phyloP scores from a whole-genome alignment of 495 filamentous ascomycete genomes.

The Pyrenula aspistea region DNA sequence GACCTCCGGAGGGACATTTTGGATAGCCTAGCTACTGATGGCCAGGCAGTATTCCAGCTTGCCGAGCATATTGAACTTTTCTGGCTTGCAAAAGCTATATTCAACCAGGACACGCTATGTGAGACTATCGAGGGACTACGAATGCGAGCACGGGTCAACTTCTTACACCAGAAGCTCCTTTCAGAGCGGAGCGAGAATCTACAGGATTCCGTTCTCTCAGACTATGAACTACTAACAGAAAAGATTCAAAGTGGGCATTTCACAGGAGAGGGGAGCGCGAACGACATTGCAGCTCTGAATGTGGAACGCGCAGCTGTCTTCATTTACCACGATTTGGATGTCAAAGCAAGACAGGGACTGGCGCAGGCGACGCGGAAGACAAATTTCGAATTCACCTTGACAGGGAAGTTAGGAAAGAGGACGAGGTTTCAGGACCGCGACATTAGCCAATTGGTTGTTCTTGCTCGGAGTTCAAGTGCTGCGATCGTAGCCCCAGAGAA shows the following conservation, averaged over 20 bases:
- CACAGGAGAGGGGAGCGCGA: neutral
- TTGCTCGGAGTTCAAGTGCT: constrained; percentile 58
- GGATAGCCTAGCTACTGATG: constrained; percentile 61
- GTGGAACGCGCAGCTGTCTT: constrained; percentile 74
- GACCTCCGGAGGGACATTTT: constrained; percentile 40
- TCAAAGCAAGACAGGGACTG: constrained; percentile 60
- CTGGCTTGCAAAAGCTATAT: constrained; percentile 56
- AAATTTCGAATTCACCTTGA: constrained; percentile 71
- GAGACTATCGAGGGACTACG: constrained; percentile 20
- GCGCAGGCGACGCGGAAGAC: constrained; percentile 47
- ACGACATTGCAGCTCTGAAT: constrained; percentile 23
- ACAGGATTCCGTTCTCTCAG: constrained; percentile 44
- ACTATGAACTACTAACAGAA: constrained; percentile 14
- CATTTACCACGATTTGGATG: constrained; percentile 75
- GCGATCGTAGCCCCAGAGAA: neutral
- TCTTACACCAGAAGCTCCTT: constrained; percentile 80
- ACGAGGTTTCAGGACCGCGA: constrained; percentile 88
- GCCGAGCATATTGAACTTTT: constrained; percentile 77
- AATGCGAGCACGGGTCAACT: constrained; percentile 56
- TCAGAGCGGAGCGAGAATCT: constrained; percentile 60
- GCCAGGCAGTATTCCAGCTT: constrained; percentile 73
- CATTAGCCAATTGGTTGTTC: constrained; percentile 80
- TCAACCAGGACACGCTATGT: constrained; percentile 37
- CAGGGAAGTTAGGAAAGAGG: constrained; percentile 77
- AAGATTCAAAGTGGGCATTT: neutral